Base-by-base conservation (phyloP, 202 grass and related monocot genomes). In the Carex arenaria region DNA sequence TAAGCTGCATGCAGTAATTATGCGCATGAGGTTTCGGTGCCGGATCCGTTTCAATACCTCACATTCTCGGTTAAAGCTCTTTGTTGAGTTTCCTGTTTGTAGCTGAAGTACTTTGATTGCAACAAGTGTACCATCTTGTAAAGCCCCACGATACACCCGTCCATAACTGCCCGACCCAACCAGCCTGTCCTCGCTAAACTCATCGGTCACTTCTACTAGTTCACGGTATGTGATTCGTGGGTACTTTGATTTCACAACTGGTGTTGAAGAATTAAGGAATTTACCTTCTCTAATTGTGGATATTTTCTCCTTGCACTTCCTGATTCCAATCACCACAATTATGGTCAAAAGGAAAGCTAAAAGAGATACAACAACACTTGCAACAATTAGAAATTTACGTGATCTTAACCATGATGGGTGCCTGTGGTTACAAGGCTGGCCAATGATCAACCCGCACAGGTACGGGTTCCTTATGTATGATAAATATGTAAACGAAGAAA, bases 21-120 rank as follows among this genome's bases (percentile, higher is more conserved):
- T 98, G 67, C 92, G 85, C 90, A 98, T 98, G 68, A 98, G 90
- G 80, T 98, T 98, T 47, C 95, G 84, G 75, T 98, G 95, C 45
- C 95, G 84, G 42, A 98, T 98, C 79, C 92, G 78, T 91, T 98
- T 98, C 84, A 98, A 83, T 7, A 98, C 95, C 77, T 98, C 90
- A 55, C 95, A 95, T 81, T 98, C 92, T 72, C 90, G 88, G 71
- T 84, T 95, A 84, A 98, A 98, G 80, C 92, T 98, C 89, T 87
- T 98, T 10, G 92, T 95, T 1, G 95, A 95, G 75, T 98, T 95
- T 51, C 92, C 85, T 5, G 92, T 43, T 87, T 91, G 94, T 10
- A 97, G 84, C 84, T 91, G 92, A 67, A 97, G 84, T 78, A 97
- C 94, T 85, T 97, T 97, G 54, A 97, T 88, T 55, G 94, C 94